These are phyloP conservation scores for Eucalyptus coolabah DNA, from an alignment of 345 rosid genomes.

Conservation along the genomic window DNA sequence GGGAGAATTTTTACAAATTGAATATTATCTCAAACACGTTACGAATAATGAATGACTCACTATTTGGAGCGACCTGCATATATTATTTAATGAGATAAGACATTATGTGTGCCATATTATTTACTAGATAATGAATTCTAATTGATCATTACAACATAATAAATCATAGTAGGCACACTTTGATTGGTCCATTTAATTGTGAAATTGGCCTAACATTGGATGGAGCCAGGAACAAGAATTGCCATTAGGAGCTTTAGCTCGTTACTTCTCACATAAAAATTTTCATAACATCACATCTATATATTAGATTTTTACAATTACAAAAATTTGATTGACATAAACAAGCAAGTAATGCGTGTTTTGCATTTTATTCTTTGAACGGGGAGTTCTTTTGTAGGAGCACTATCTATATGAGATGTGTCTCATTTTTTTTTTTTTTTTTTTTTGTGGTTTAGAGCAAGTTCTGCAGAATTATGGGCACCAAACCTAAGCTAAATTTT, in stretches of 20 bases:
- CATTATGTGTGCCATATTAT: neutral
- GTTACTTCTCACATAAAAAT: neutral
- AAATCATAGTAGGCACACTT: neutral
- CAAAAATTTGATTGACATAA: neutral
- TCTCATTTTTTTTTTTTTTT: no score
- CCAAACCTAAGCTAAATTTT: neutral
- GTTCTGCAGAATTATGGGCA: neutral
- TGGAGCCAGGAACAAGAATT: neutral
- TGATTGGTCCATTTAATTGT: neutral
- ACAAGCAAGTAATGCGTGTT: neutral
- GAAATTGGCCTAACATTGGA: neutral
- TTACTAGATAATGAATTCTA: neutral
- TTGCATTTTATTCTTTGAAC: neutral
- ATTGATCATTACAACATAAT: neutral
- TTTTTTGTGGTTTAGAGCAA: neutral
- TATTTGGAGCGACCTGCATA: accelerated
- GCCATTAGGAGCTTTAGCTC: neutral
- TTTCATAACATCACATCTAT: neutral
- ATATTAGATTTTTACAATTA: neutral
- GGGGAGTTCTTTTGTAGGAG: neutral
- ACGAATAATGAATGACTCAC: neutral
- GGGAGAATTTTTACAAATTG: neutral
- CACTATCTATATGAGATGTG: neutral
- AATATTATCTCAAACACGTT: neutral
- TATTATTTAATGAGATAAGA: neutral